These are phyloP conservation scores for Calonectria fujianensis DNA, from an alignment of 2,329 filamentous ascomycete genomes.

Conservation along the genomic window DNA sequence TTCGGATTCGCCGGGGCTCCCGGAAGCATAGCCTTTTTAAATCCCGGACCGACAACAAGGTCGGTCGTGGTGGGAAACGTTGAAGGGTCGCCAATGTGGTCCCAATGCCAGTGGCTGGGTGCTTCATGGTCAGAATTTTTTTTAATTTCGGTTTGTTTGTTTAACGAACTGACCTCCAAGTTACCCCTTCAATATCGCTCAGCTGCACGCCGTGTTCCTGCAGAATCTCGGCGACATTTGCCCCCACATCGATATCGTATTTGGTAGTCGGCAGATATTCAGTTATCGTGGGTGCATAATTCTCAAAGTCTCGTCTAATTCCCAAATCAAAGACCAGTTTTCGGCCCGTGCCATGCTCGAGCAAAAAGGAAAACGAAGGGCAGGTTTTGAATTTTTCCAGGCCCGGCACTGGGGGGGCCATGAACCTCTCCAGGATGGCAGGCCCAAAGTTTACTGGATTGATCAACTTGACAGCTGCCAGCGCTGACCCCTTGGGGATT, in stretches of 20 bases:
- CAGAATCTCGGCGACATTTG: slow-evolving; percentile 52
- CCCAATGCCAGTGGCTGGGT: slow-evolving; percentile 67
- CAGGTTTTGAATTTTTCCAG: slow-evolving; percentile 57
- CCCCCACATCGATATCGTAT: slow-evolving; percentile 53
- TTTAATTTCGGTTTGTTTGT: background rate
- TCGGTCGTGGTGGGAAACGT: slow-evolving; percentile 67
- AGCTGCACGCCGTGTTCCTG: slow-evolving; percentile 31
- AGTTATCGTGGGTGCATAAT: slow-evolving; percentile 53
- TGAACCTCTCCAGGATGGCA: slow-evolving; percentile 61
- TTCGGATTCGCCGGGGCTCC: slow-evolving; percentile 65
- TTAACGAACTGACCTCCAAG: slow-evolving; percentile 45
- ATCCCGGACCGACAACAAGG: slow-evolving; percentile 72
- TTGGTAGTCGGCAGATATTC: slow-evolving; percentile 54
- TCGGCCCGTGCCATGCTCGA: slow-evolving; percentile 56
- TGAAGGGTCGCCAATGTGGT: slow-evolving; percentile 71
- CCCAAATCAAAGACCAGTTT: slow-evolving; percentile 57
- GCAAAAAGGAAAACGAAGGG: slow-evolving; percentile 56
- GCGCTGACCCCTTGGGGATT: slow-evolving; percentile 38
- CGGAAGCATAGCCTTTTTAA: slow-evolving; percentile 66
- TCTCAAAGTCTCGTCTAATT: slow-evolving; percentile 56
- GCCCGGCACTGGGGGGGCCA: slow-evolving; percentile 60
- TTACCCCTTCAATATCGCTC: slow-evolving; percentile 46
- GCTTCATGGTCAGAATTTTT: background rate
- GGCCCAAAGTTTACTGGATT: slow-evolving; percentile 64
- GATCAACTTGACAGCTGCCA: slow-evolving; percentile 58